Evolutionary conservation across 2,329 filamentous ascomycete species (phyloP).

Genomic region (Claviceps monticola): DNA sequence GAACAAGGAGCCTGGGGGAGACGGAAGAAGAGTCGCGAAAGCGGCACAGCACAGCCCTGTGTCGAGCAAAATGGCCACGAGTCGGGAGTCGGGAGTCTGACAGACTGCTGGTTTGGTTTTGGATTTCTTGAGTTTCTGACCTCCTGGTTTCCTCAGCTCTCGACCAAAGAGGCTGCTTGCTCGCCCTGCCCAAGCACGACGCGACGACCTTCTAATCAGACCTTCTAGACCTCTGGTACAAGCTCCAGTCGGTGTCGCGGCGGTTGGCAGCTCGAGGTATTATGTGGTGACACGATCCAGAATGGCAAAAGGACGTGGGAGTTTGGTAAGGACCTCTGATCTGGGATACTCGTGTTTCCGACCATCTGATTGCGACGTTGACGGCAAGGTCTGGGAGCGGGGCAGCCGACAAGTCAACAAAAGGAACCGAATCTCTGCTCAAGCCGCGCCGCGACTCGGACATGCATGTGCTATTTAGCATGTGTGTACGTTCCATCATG

Average conservation of each 20-base stretch:
- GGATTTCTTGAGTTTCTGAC: not conserved
- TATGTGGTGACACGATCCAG: not conserved
- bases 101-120: not conserved
- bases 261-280: not conserved
- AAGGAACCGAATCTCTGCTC: too few species aligned
- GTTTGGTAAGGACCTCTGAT: not conserved
- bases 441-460: too few species aligned
- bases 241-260: not conserved
- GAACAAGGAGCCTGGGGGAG: not conserved
- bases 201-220: not conserved
- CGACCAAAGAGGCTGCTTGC: not conserved
- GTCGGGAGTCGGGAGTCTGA: not conserved
- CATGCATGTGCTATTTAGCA: too few species aligned
- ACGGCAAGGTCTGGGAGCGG: not conserved
- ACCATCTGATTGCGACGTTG: not conserved
- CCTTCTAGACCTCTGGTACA: not conserved
- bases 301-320: not conserved
- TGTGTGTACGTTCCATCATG: too few species aligned
- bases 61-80: not conserved
- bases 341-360: not conserved
- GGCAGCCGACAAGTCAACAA: not conserved
- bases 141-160: not conserved
- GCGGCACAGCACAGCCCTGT: not conserved
- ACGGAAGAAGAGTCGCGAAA: not conserved
- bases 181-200: not conserved